Evolutionary conservation across 257 asterid genomes (phyloP).

Genomic region (Solanum pennellii): DNA sequence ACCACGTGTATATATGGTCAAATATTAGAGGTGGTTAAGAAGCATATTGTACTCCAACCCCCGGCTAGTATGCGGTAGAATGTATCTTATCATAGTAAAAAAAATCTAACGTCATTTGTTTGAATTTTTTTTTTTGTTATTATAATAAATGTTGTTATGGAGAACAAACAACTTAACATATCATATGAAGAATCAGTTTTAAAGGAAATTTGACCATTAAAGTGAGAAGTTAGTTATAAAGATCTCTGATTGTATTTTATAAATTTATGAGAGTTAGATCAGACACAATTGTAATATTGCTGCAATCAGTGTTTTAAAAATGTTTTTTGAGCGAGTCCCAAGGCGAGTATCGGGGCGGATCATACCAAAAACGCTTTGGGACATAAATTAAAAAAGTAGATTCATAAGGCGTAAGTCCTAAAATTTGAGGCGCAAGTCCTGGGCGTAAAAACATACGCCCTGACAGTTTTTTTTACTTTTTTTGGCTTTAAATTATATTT

Average conservation of each 20-base stretch:
- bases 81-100: not conserved
- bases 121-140: too few species aligned
- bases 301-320: not conserved
- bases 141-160: not conserved
- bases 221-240: not conserved
- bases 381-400: too few species aligned
- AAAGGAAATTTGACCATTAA: not conserved
- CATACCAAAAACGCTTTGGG: too few species aligned
- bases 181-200: not conserved
- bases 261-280: too few species aligned
- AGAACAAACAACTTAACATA: not conserved
- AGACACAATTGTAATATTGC: not conserved
- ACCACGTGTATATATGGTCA: not conserved
- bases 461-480: too few species aligned
- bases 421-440: too few species aligned
- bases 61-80: not conserved
- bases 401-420: too few species aligned
- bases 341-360: rapidly evolving
- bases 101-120: not conserved
- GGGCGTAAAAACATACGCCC: too few species aligned
- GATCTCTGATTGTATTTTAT: too few species aligned
- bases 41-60: not conserved
- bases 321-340: too few species aligned
- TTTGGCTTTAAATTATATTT: too few species aligned
- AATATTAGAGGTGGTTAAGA: not conserved